Evolutionary conservation across 768 basidiomycete species (phyloP), one percentile per base, ranked within the genome.

Genomic region (Epithele typhae): DNA sequence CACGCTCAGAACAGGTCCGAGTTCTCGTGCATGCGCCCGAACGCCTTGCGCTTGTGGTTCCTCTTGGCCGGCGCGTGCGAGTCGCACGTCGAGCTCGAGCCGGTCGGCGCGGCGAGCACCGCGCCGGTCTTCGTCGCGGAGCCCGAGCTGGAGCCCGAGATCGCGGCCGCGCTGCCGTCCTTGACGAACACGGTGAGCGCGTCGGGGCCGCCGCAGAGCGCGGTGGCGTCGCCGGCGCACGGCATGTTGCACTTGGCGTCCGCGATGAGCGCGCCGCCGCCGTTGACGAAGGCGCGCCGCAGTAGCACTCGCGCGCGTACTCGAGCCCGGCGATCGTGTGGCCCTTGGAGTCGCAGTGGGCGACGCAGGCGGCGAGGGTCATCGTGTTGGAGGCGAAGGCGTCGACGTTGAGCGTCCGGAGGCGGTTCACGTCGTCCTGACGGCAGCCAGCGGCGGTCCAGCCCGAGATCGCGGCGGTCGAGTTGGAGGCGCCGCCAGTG

Each of bases 231-330:
- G 34, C 47, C 48, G 8, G 48, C 23, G 48, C 52, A 53, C 10
- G 40, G 15, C 52, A 53, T 53, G 41, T 46, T 35, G 48, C 52
- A 53, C 48, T 21, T 5, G 2, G n/a, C 21, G 40, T 49, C 48
- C 21, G 47, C 39, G 41, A 53, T 34, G 10, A 37, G 25, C 36
- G 44, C 40, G 22, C 48, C 52, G 48, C 52, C 52, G 17, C 47
- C 47, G 32, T 48, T 53, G n/a, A 33, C 43, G 52, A 45, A 53
- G 34, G 22, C 34, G 21, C 40, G 10, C 52, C 46, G 47, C 52
- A 53, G 41, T 53, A 53, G 45, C 52, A 53, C 52, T 53, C 52
- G 44, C 52, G 47, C 34, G 52, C 39, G 45, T 53, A 53, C 51
- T 53, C 51, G 36, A 53, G 46, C 24, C 51, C 51, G 39, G 51